Evolutionary conservation across 23 red algal species (phyloP), one percentile per base, ranked within the genome.

Genomic region (Gracilariopsis chorda): DNA sequence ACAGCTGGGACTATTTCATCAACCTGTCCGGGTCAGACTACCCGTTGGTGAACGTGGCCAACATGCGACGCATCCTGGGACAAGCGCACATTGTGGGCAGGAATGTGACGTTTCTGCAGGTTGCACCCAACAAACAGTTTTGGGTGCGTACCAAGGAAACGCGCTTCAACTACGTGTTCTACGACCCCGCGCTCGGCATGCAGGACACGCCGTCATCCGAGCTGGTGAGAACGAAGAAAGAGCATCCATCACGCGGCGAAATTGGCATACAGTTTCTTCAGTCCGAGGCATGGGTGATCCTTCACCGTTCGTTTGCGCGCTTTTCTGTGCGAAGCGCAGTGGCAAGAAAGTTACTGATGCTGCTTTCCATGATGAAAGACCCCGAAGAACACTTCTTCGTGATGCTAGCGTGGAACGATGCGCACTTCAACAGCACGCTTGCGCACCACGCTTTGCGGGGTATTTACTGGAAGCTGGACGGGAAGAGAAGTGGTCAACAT

Each of bases 1-100:
- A 69, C 2, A 17, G 3, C 3, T 94, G 92, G 92, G 40, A 69
- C 44, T 94, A 94, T 20, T 94, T 87, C 25, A 94, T 94, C 69
- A 94, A 94, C 70, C 64, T 94, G 14, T 88, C 81, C 28, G 92
- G 78, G 48, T 87, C 92, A 7, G 92, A 94, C 36, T 94, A 94
- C 67, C 92, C 92, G 49, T 73, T 94, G 13, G 92, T 87, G 12
- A 71, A 78, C 29, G 55, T 68, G 3, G 56, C 45, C 8, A 70
- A 75, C 48, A 77, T 87, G 78, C 63, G 92, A 55, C 68, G 53
- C 35, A 27, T 94, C 17, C 77, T 94, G 11, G 92, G 67, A 6
- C 78, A 49, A 30, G 52, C 87, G 13, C 41, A 72, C 30, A 19
- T 91, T 20, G 17, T 61, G 48, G 53, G n/a, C 20, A 27, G 53